Evolutionary conservation across 495 filamentous ascomycete species (phyloP).

Genomic region (Schizothecium vesticola): DNA sequence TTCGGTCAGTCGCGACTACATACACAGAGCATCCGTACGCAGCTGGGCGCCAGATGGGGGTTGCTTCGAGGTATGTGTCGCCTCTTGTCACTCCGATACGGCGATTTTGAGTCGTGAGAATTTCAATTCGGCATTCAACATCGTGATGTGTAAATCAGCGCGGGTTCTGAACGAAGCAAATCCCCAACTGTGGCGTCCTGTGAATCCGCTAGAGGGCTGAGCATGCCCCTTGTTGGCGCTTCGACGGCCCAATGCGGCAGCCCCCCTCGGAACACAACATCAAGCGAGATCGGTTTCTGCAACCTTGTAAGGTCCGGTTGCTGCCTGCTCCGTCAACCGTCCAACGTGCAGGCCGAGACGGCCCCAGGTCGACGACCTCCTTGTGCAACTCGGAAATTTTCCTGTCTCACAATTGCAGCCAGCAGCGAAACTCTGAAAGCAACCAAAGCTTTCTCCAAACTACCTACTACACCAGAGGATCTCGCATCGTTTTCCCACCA

Average conservation of each 20-base stretch:
- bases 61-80: too few relatives aligned
- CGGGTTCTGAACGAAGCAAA: background rate
- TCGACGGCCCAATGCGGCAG: background rate
- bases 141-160: too few relatives aligned
- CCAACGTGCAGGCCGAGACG: background rate
- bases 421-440: background rate
- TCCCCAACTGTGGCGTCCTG: background rate
- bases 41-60: too few relatives aligned
- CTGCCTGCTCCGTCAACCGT: background rate
- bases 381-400: background rate
- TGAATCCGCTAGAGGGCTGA: too few relatives aligned
- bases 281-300: background rate
- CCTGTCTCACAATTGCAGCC: background rate
- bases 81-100: too few relatives aligned
- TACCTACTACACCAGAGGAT: background rate
- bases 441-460: too few relatives aligned
- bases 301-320: background rate
- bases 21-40: too few relatives aligned
- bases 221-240: too few relatives aligned
- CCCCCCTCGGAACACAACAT: too few relatives aligned
- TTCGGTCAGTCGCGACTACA: too few relatives aligned
- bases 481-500: background rate
- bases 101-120: too few relatives aligned
- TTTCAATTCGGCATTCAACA: too few relatives aligned
- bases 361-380: background rate